A percentile compares a stretch with the other conserved stretches of the same genome.
Evolutionary conservation across 768 basidiomycete genomes (phyloP).

Genomic region (Leucocoprinus sp.): DNA sequence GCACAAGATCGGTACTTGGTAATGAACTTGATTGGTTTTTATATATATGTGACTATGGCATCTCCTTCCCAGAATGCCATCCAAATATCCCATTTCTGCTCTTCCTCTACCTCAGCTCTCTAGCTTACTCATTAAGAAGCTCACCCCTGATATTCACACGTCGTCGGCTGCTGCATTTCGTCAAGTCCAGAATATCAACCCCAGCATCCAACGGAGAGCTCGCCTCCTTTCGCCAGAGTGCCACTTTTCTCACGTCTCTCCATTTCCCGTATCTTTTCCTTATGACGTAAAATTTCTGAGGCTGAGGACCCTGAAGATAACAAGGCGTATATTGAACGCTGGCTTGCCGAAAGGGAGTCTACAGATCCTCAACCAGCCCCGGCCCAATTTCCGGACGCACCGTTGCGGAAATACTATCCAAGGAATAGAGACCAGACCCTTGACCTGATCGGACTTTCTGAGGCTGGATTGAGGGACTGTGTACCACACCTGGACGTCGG

Average conservation of each 20-base stretch:
- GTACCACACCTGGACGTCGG: conserved; percentile 84
- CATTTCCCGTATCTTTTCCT: conserved; percentile 78
- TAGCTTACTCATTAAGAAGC: conserved; percentile 35
- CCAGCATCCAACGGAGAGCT: conserved; percentile 64
- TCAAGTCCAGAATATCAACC: conserved; percentile 38
- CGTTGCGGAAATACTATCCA: conserved; percentile 42
- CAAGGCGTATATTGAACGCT: conserved; percentile 66
- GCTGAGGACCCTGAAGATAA: conserved; percentile 36
- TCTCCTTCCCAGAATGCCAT: conserved; percentile 13
- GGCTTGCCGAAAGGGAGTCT: conserved; percentile 64
- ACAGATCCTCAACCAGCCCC: conserved; percentile 21
- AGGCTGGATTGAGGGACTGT: conserved; percentile 61
- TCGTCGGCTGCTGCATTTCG: conserved; percentile 46
- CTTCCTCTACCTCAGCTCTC: conserved; percentile 38
- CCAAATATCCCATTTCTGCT: conserved; percentile 37
- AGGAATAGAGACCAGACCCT: conserved; percentile 43
- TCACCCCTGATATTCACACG: conserved; percentile 52
- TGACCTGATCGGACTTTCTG: conserved; percentile 66
- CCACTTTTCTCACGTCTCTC: conserved; percentile 79
- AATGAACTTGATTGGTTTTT: no score
- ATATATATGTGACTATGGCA: conserved; percentile 9
- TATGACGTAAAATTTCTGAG: conserved; percentile 57
- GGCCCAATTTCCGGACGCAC: conserved; percentile 18
- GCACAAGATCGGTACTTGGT: no score
- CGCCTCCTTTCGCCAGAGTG: conserved; percentile 46